phyloP scores from a whole-genome alignment of 768 basidiomycete genomes.

The Multifurca ochricompacta region DNA sequence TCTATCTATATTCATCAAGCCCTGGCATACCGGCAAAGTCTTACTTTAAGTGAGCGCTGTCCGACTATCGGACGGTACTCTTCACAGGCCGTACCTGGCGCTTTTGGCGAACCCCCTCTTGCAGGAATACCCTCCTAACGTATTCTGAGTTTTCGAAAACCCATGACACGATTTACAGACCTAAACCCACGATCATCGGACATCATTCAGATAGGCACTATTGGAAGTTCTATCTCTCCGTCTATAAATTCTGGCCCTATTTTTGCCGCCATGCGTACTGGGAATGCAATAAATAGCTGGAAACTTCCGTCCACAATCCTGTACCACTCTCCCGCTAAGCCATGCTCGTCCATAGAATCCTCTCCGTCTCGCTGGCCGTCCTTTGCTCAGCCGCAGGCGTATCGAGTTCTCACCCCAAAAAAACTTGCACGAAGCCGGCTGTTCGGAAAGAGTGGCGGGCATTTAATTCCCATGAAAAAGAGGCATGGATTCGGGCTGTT shows the following conservation, averaged over 20 bases:
- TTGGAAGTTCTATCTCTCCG: not conserved
- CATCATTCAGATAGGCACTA: not conserved
- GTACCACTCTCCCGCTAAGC: too few relatives aligned
- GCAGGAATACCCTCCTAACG: not conserved
- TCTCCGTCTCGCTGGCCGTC: not conserved
- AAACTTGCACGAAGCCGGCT: constrained; percentile 16
- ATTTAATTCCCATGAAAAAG: constrained; percentile 15
- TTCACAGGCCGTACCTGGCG: not conserved
- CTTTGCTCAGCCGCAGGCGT: not conserved
- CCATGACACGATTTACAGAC: not conserved
- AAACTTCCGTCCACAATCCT: too few relatives aligned
- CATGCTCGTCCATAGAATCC: not conserved
- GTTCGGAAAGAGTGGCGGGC: constrained; percentile 24
- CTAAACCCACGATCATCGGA: not conserved
- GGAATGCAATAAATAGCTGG: not conserved
- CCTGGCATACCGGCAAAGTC: not conserved
- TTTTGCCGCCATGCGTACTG: not conserved
- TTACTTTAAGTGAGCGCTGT: not conserved
- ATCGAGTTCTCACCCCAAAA: not conserved
- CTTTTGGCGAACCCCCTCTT: not conserved
- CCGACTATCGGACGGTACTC: not conserved
- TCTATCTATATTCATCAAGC: too few relatives aligned
- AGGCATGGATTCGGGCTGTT: constrained; percentile 24
- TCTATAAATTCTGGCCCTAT: not conserved
- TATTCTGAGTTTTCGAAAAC: not conserved